Evolutionary conservation across 106 monocot species (phyloP).

Genomic region (Cymbidium sinense): DNA sequence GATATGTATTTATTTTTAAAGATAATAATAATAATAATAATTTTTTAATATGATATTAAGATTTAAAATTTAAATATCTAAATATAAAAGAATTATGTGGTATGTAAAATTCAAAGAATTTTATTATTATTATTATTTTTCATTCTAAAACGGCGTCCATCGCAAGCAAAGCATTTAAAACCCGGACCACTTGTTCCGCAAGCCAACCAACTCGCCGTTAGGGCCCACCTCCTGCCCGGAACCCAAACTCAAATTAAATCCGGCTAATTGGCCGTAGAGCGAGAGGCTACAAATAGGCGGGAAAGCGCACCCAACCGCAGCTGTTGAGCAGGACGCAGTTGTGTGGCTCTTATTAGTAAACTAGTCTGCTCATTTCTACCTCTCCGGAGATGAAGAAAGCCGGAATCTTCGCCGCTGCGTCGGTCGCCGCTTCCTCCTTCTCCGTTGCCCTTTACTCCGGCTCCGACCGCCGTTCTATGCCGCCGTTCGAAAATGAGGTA

Average conservation of each 20-base stretch:
- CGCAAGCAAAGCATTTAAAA: neutral
- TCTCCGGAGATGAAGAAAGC: conserved; percentile 28
- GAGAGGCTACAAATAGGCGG: conserved; percentile 2
- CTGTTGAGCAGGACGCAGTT: neutral
- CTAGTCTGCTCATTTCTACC: neutral
- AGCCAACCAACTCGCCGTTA: neutral
- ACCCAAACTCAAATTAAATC: conserved; percentile 4
- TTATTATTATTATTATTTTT: no score
- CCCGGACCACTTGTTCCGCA: neutral
- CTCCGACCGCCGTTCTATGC: neutral
- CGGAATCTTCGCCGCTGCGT: conserved; percentile 16
- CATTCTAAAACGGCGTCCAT: neutral
- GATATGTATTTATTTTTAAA: no score
- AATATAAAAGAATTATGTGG: no score
- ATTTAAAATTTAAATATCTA: no score
- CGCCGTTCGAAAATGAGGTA: neutral
- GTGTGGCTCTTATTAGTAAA: neutral
- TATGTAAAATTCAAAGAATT: no score
- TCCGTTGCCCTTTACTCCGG: neutral
- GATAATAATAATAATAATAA: no score
- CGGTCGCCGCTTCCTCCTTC: conserved; percentile 13
- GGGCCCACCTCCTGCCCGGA: neutral
- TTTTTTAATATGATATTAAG: no score
- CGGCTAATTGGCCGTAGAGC: neutral
- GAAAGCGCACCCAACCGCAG: neutral